These are phyloP conservation scores for Chalciporus chontae DNA, from an alignment of 768 basidiomycete genomes.

Conservation along the genomic window DNA sequence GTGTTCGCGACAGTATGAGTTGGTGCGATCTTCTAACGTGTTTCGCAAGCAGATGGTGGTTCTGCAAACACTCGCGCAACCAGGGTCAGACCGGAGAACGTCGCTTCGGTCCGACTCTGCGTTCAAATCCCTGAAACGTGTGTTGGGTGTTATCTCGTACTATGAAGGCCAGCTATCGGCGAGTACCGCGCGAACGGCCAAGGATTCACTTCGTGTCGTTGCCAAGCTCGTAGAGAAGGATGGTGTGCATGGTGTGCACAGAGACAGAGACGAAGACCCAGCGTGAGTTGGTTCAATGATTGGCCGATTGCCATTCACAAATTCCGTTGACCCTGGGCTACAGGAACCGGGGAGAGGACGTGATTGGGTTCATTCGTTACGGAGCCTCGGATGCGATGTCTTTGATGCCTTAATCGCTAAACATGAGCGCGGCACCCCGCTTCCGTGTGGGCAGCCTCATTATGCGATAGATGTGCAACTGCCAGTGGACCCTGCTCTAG, in stretches of 20 bases:
- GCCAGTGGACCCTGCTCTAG: neutral
- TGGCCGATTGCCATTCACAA: neutral
- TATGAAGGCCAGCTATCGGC: slow-evolving; percentile 52
- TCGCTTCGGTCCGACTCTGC: slow-evolving; percentile 32
- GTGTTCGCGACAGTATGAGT: slow-evolving; percentile 50
- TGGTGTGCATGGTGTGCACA: slow-evolving; percentile 45
- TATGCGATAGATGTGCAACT: no score
- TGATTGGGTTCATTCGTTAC: slow-evolving; percentile 52
- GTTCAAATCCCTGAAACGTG: slow-evolving; percentile 38
- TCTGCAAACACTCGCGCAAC: slow-evolving; percentile 37
- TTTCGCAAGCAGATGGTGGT: slow-evolving; percentile 47
- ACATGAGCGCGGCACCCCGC: slow-evolving; percentile 21
- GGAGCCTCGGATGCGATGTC: slow-evolving; percentile 54
- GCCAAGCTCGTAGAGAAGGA: slow-evolving; percentile 58
- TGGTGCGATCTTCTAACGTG: slow-evolving; percentile 51
- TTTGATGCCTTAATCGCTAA: slow-evolving; percentile 43
- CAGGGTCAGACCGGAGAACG: slow-evolving; percentile 27
- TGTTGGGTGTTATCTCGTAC: slow-evolving; percentile 44
- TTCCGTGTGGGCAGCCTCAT: slow-evolving; percentile 15
- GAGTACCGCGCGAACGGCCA: slow-evolving; percentile 45
- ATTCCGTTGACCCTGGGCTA: slow-evolving; percentile 18
- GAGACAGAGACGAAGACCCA: slow-evolving; percentile 36
- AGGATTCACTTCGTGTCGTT: slow-evolving; percentile 54
- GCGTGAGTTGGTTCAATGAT: slow-evolving; percentile 48
- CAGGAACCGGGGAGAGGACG: slow-evolving; percentile 45